Conservation (phyloP, 2,329 filamentous ascomycete genomes). For the Epicoccum nigrum region DNA sequence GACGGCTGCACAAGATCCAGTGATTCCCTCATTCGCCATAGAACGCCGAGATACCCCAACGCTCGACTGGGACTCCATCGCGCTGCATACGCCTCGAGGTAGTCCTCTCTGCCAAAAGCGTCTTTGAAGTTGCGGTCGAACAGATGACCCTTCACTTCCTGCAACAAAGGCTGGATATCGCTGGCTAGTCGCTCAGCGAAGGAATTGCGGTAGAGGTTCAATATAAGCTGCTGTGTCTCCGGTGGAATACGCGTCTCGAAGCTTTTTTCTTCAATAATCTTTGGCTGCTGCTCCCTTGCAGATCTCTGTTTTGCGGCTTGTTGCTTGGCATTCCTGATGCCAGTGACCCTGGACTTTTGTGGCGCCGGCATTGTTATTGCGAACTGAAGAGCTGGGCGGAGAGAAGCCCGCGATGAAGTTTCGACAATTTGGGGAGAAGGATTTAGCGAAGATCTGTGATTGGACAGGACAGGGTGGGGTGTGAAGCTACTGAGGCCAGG, state of each 20-base stretch:
- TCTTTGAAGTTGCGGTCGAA: slow-evolving; percentile 82
- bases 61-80: slow-evolving; percentile 90
- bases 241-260: slow-evolving; percentile 49
- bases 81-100: slow-evolving; percentile 82
- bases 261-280: slow-evolving; percentile 9
- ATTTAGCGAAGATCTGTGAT: slow-evolving; percentile 16
- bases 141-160: slow-evolving; percentile 83
- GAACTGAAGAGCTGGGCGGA: slow-evolving; percentile 4
- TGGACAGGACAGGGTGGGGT: slow-evolving; percentile 12
- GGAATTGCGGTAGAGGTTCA: slow-evolving; percentile 74
- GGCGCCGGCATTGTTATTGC: slow-evolving; percentile 10
- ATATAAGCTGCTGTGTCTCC: slow-evolving; percentile 69
- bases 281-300: slow-evolving; percentile 17
- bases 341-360: slow-evolving; percentile 11
- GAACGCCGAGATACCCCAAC: slow-evolving; percentile 75
- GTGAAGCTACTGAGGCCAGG: background rate
- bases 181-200: slow-evolving; percentile 58
- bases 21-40: slow-evolving; percentile 48
- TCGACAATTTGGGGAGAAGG: slow-evolving; percentile 14
- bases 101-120: slow-evolving; percentile 75
- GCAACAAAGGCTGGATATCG: slow-evolving; percentile 64
- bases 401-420: slow-evolving; percentile 16
- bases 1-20: background rate
- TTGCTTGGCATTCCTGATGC: slow-evolving; percentile 24
- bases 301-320: slow-evolving; percentile 16